Evolutionary conservation across 495 filamentous ascomycete species (phyloP).

Genomic region (Xylaria telfairii): DNA sequence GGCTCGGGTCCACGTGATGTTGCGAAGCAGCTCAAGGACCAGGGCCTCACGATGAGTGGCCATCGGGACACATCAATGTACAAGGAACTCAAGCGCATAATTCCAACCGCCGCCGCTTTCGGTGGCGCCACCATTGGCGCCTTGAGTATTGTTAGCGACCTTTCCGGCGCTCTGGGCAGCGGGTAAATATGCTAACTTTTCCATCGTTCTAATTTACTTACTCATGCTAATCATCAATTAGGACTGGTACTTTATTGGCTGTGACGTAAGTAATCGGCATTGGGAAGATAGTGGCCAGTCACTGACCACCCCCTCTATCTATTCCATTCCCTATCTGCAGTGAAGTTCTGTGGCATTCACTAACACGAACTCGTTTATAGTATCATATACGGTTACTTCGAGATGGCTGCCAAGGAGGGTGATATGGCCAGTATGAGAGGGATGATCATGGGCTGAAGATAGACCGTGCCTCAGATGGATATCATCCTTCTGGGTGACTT

Average conservation of each 20-base stretch:
- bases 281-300: not conserved
- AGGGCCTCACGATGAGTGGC: conserved; percentile 98
- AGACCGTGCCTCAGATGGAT: no score
- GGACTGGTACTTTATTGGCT: conserved; percentile 95
- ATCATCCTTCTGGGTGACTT: no score
- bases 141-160: conserved; percentile 91
- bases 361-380: conserved; percentile 59
- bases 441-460: conserved; percentile 76
- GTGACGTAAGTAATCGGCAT: conserved; percentile 79
- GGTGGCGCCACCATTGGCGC: conserved; percentile 99
- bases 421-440: conserved; percentile 92
- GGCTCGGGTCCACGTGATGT: conserved; percentile 97
- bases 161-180: conserved; percentile 93
- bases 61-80: conserved; percentile 99
- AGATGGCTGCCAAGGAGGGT: conserved; percentile 98
- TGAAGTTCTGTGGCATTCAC: no score
- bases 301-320: no score
- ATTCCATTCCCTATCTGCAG: no score
- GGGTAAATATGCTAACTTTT: no score
- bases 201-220: no score
- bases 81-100: conserved; percentile 99
- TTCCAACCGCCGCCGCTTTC: conserved; percentile 97
- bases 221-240: no score
- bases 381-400: conserved; percentile 99
- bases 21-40: conserved; percentile 99